phyloP scores from a whole-genome alignment of 176 grass and related monocot species.

The Cymbopogon citratus region DNA sequence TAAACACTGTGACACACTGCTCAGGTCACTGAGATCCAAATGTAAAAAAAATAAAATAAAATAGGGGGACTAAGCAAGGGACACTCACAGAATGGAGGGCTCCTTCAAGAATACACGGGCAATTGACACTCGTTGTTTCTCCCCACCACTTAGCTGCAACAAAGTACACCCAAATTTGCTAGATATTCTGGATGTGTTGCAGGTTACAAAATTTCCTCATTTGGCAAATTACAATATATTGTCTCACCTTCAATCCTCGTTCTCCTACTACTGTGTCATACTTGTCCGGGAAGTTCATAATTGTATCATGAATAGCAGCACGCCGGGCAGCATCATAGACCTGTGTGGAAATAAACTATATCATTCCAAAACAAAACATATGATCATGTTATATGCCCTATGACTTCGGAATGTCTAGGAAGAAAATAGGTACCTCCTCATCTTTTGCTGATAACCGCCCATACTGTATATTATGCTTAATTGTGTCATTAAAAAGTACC shows the following conservation, averaged over 20 bases:
- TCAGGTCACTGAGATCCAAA: background rate
- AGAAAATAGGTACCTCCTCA: constrained; percentile 71
- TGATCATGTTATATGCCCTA: background rate
- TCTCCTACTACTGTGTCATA: constrained; percentile 94
- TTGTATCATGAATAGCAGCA: constrained; percentile 89
- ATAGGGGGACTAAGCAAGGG: background rate
- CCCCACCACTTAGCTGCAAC: constrained; percentile 90
- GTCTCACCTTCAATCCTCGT: constrained; percentile 87
- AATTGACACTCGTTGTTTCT: constrained; percentile 97
- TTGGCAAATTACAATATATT: constrained; percentile 13
- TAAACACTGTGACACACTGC: background rate
- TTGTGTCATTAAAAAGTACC: constrained; percentile 99
- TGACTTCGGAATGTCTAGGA: constrained; percentile 24
- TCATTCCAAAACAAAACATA: constrained; percentile 19
- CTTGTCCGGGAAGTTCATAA: constrained; percentile 89
- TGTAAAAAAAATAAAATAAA: background rate
- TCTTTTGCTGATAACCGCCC: constrained; percentile 82
- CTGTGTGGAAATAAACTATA: constrained; percentile 40
- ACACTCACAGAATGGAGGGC: constrained; percentile 86
- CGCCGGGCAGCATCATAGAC: constrained; percentile 75
- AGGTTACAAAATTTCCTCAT: background rate
- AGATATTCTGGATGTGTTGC: constrained; percentile 11
- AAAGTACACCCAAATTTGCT: constrained; percentile 22
- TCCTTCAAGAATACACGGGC: constrained; percentile 98
- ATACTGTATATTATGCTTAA: constrained; percentile 99